Conservation (phyloP, 1,139 yeast species). For the Hyphopichia burtonii region DNA sequence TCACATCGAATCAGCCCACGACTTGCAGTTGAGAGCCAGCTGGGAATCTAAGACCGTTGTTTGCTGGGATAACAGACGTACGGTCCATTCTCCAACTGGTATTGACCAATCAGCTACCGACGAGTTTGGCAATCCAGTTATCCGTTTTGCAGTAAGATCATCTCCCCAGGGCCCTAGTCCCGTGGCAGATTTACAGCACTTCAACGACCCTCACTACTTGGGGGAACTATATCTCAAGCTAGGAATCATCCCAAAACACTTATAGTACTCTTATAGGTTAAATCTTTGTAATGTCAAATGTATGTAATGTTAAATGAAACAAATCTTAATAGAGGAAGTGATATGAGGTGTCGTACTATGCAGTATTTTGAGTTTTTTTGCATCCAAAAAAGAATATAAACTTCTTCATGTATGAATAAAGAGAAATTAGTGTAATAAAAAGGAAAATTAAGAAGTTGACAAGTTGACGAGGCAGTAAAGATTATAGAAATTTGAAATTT, state of each 20-base stretch:
- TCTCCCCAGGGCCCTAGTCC: slow-evolving; percentile 27
- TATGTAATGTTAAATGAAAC: too few relatives aligned
- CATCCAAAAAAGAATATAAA: too few relatives aligned
- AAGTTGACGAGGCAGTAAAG: too few relatives aligned
- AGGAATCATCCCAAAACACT: not conserved
- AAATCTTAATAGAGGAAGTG: too few relatives aligned
- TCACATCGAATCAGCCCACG: slow-evolving; percentile 36
- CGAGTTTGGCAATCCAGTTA: slow-evolving; percentile 10
- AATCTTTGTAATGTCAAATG: too few relatives aligned
- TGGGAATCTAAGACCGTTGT: slow-evolving; percentile 49
- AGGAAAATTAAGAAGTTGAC: too few relatives aligned
- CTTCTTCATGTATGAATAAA: too few relatives aligned
- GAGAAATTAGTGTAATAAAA: too few relatives aligned
- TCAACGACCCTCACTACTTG: slow-evolving; percentile 13
- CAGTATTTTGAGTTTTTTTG: too few relatives aligned
- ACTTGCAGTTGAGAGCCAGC: slow-evolving; percentile 54
- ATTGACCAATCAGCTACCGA: slow-evolving; percentile 14
- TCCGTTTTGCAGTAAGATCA: slow-evolving; percentile 23
- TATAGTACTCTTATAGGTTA: not conserved
- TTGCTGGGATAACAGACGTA: slow-evolving; percentile 24
- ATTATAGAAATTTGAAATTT: too few relatives aligned
- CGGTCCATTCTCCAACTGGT: slow-evolving; percentile 24
- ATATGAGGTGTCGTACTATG: too few relatives aligned
- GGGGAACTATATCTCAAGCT: not conserved
- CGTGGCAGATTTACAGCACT: slow-evolving; percentile 17